Base-by-base conservation (phyloP, 2,329 filamentous ascomycete species). In the Talaromyces sp. region DNA sequence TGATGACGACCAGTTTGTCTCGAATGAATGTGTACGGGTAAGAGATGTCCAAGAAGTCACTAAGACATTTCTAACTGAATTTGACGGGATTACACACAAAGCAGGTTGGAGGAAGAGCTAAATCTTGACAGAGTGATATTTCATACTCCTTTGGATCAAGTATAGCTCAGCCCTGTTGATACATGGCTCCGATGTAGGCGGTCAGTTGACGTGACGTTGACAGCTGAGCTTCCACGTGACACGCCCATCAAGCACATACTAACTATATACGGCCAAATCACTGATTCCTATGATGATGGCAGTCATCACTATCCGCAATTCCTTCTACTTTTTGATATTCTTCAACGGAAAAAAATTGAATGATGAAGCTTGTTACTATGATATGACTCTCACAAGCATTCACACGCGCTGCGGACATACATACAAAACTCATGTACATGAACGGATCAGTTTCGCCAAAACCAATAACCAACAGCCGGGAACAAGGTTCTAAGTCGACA, bases 401-500 rank as follows among this genome's bases (percentile, higher is more conserved):
- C 37, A 54, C 31, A 54, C 31, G 28, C 50, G 23, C 55, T 25
- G 31, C 55, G 57, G 28, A 57, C 44, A 42, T 62, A 62, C 44
- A 62, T 39, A 62, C 52, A 57, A 62, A 62, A 62, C 39, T 40
- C 52, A 62, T 58, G 37, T 58, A 50, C 42, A 62, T 62, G 52
- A 62, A 56, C 28, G 21, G 39, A 61, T 54, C 59, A 61, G 25
- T 55, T 44, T 54, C 48, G 54, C 54, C 60, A 50, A 57, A 50
- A 44, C 42, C 40, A 40, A 58, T 48, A 62, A 46, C 60, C 52
- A 58, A 50, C 28, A 46, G 40, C 60, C 40, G 48, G 18, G 18
- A 52, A 58, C 31, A 48, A 48, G 42, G 42, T 21, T 69, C 54
- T 28, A 61, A 64, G 66, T 35, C 61, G 54, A 59, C 62, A 64